Percentiles rank a stretch among this genome's conserved stretches.
Conservation (phyloP, 2,329 filamentous ascomycete genomes). For the Boeremia exigua region DNA sequence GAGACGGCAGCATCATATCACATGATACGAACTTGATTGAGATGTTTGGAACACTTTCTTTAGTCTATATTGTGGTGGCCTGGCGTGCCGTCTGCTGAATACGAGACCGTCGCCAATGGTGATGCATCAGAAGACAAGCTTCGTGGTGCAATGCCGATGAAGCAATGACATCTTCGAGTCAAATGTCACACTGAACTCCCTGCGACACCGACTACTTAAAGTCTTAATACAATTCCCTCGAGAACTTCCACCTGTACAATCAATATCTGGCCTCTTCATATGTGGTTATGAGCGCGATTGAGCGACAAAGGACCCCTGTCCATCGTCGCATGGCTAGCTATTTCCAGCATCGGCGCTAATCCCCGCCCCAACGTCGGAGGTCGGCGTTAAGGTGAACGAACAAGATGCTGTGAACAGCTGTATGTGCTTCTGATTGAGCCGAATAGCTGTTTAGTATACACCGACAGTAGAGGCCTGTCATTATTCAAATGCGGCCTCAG, state of each 20-base stretch:
- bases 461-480: slow-evolving; percentile 10
- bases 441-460: background rate
- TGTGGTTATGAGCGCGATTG: background rate
- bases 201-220: too few species aligned
- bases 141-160: too few species aligned
- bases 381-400: slow-evolving; percentile 6
- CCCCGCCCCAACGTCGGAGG: slow-evolving; percentile 5
- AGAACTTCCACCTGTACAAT: background rate
- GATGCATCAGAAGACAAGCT: too few species aligned
- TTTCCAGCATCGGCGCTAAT: slow-evolving; percentile 4
- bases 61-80: too few species aligned
- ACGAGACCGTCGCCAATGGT: too few species aligned
- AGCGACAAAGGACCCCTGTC: background rate
- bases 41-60: too few species aligned
- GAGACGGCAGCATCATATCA: too few species aligned
- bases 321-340: slow-evolving; percentile 16
- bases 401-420: slow-evolving; percentile 10
- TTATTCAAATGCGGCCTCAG: slow-evolving; percentile 14
- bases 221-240: background rate
- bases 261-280: background rate
- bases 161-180: too few species aligned
- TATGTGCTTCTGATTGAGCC: background rate
- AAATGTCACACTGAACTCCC: background rate
- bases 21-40: too few species aligned
- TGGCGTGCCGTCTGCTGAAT: too few species aligned